These are phyloP conservation scores for Uronychia binucleata DNA, from an alignment of 73 alveolate species.

Conservation along the genomic window DNA sequence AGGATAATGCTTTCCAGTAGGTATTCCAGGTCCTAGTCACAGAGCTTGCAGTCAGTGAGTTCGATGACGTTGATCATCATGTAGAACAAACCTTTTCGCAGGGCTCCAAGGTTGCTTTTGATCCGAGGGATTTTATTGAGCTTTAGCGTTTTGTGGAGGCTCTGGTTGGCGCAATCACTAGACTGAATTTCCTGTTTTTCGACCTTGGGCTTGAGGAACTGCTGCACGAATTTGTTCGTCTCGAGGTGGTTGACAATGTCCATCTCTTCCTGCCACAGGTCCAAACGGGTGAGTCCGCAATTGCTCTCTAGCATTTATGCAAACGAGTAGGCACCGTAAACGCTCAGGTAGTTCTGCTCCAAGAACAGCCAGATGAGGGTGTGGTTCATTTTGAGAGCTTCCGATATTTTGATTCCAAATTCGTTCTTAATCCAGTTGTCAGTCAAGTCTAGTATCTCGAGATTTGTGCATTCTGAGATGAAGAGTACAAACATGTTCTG, in stretches of 20 bases:
- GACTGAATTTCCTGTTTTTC: neutral
- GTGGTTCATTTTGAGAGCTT: neutral
- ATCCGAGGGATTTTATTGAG: neutral
- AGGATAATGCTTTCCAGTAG: neutral
- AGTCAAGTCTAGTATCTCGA: neutral
- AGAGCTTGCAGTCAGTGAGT: neutral
- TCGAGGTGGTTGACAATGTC: neutral
- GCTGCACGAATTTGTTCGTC: neutral
- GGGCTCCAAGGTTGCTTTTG: neutral
- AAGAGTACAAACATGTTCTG: neutral
- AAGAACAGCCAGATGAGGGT: neutral
- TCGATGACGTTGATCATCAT: neutral
- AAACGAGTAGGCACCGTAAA: neutral
- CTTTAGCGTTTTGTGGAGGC: neutral
- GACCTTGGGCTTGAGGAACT: neutral
- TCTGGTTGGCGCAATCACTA: neutral
- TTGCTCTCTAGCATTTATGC: neutral
- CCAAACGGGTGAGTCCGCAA: neutral
- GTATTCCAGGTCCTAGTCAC: neutral
- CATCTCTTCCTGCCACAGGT: neutral
- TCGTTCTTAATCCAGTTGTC: too few relatives aligned
- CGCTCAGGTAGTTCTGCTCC: neutral
- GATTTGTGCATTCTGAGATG: neutral
- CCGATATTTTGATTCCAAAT: neutral
- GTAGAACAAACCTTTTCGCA: neutral